Base-by-base conservation (phyloP, 352 stramenopile genomes). In the Stramenopiles sp. region DNA sequence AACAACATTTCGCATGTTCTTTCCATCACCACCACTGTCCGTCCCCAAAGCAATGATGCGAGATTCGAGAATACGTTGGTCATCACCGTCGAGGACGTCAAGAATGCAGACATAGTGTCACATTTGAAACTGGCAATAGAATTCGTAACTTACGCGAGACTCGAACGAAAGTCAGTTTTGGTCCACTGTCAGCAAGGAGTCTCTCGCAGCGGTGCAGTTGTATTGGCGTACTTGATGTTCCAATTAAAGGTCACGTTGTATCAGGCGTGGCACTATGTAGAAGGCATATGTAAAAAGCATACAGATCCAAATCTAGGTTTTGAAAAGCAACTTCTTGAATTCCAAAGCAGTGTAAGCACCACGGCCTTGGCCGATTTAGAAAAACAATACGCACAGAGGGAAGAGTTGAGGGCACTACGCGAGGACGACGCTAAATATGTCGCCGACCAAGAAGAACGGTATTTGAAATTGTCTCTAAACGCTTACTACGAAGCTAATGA, bases 151-250 rank as follows among this genome's bases (percentile, higher is more conserved):
- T 55, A 55, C 14, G 39, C 39, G 14, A 55, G 39, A 55, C 4
- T 14, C 14, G 39, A 55, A 55, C 4, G 14, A 4, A 78, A 78
- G 22, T 4, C 30, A 14, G 71, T 78, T 14, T 4, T 78, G 4
- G 71, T 78, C 8, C 71, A 78, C 14, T 78, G 71, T 14, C 71
- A 78, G 22, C 30, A 31, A 78, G 71, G 71, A 14, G 31, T 78
- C 4, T 14, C 4, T 8, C 71, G 71, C 4, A 33, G 30, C 14
- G 71, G 30, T 31, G 71, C 71, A 14, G 71, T 78, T 31, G 22
- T 78, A 33, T 33, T 78, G 8, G 71, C 30, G 14, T 78, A 78
- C 14, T 78, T 78, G 22, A 78, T 78, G 22, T 55, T 55, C 14
- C 39, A 55, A 55, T 55, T 55, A 14, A 55, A 55, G 14, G 39